Base-by-base conservation (phyloP, 441 rosid species). In the Lepidium campestre region DNA sequence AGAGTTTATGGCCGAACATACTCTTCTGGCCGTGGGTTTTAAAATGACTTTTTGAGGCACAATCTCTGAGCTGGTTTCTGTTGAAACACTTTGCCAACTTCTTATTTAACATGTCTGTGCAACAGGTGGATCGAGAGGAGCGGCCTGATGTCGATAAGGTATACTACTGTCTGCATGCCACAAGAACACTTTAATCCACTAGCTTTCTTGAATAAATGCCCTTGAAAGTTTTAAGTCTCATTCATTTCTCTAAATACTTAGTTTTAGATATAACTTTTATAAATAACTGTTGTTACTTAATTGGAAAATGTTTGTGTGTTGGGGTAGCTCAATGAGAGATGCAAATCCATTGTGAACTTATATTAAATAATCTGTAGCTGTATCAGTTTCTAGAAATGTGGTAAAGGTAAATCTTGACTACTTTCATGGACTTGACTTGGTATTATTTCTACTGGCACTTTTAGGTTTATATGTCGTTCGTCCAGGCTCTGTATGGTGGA, bases 121-220 rank as follows among this genome's bases (percentile, higher is more conserved):
- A 42, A 65, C 83, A 89, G 99, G 97, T 93, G 55, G 99, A 93
- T 81, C 86, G 95, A 57, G 99, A 93, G 72, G 97, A 91, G 75
- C 82, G 97, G 6, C 99, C 99, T 1, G 99, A 93, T 76, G 95
- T 93, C 56, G 99, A 93, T 64, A 93, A 91, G 99, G 99, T 90
- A 80, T 56, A 62, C 5, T 57, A 39, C 37, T 22, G 13, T 46
- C 41, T 55, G 34, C 44, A 54, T 49, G 52, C 25, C 54, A 29
- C 18, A 31, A 37, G 37, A 35, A 11, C 14, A 18, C 18, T 52
- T 29, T 35, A 8, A 29, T 50, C 17, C n/a, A 15, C 22, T 2
- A 55, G 37, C 9, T 62, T 6, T 23, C 13, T 12, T 48, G 27
- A 39, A 39, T 11, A 68, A 7, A 27, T 0, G 2, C 25, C 34